These are phyloP conservation scores for Sequoiadendron giganteum DNA, from an alignment of 75 land plant species.

Conservation along the genomic window DNA sequence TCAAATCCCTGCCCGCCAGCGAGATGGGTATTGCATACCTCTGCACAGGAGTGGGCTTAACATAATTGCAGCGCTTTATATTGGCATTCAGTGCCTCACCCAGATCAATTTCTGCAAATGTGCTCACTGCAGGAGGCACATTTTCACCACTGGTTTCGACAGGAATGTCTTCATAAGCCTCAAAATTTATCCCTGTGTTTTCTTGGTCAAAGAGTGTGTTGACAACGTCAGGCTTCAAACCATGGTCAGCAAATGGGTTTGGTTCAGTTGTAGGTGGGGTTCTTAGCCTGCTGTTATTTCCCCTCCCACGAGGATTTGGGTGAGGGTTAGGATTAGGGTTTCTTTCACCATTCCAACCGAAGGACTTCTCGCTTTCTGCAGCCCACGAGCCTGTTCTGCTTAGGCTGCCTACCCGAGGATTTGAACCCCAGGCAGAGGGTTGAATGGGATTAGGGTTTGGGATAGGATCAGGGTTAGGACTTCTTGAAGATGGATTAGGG, in stretches of 20 bases:
- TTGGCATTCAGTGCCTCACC: slow-evolving; percentile 67
- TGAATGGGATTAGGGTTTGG: not conserved
- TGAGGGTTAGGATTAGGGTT: slow-evolving; percentile 7
- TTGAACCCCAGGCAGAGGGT: not conserved
- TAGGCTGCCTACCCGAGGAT: not conserved
- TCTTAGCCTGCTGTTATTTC: slow-evolving; percentile 25
- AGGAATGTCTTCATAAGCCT: slow-evolving; percentile 90
- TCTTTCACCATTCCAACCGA: slow-evolving; percentile 13
- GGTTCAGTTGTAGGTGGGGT: slow-evolving; percentile 33
- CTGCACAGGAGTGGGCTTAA: slow-evolving; percentile 88
- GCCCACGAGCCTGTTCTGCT: slow-evolving; percentile 19
- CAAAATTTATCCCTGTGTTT: slow-evolving; percentile 72
- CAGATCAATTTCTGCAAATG: slow-evolving; percentile 79
- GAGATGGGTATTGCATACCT: slow-evolving; percentile 80
- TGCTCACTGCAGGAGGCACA: slow-evolving; percentile 73
- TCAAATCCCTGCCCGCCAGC: slow-evolving; percentile 72
- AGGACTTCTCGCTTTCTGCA: slow-evolving; percentile 5
- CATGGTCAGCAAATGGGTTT: slow-evolving; percentile 48
- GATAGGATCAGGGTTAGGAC: not conserved
- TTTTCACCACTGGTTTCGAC: slow-evolving; percentile 85
- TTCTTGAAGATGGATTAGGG: not conserved
- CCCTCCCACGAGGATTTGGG: slow-evolving; percentile 23
- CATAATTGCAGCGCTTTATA: slow-evolving; percentile 79
- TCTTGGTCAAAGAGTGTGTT: slow-evolving; percentile 28
- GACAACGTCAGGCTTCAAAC: slow-evolving; percentile 19